phyloP scores from a whole-genome alignment of 2,329 filamentous ascomycete genomes.

The Cyanodermella asteris region DNA sequence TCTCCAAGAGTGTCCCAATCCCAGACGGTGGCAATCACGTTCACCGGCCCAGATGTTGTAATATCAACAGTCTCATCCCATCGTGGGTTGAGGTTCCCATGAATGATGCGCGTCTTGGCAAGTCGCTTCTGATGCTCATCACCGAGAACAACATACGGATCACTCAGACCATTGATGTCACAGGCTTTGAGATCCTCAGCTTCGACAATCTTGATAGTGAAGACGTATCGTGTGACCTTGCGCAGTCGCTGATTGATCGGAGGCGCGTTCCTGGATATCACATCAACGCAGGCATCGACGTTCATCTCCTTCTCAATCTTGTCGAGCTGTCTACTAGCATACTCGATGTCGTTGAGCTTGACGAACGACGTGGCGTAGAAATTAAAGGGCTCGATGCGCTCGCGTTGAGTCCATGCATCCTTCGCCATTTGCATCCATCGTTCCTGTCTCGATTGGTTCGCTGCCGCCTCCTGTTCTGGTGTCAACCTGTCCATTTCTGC shows the following conservation, averaged over 20 bases:
- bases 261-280: conserved; percentile 54
- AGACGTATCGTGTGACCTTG: conserved; percentile 73
- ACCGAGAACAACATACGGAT: conserved; percentile 89
- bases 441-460: conserved; percentile 65
- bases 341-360: conserved; percentile 95
- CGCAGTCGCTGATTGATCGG: conserved; percentile 45
- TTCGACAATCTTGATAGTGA: conserved; percentile 96
- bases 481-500: conserved; percentile 86
- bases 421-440: conserved; percentile 85
- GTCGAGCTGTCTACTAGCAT: conserved; percentile 77
- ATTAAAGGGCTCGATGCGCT: conserved; percentile 88
- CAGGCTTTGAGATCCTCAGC: conserved; percentile 96
- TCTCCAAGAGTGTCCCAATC: conserved; percentile 95
- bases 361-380: conserved; percentile 83
- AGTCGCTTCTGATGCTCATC: conserved; percentile 96
- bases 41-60: conserved; percentile 72
- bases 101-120: conserved; percentile 81
- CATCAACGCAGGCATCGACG: conserved; percentile 69
- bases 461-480: conserved; percentile 62
- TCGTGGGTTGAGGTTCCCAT: conserved; percentile 72
- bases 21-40: conserved; percentile 93
- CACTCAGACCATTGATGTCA: conserved; percentile 79
- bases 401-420: conserved; percentile 82
- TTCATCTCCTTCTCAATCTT: conserved; percentile 77
- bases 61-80: conserved; percentile 98